Evolutionary conservation across 495 filamentous ascomycete species (phyloP), one percentile per base, ranked within the genome.

Genomic region (Friedmanniomyces endolithicus): DNA sequence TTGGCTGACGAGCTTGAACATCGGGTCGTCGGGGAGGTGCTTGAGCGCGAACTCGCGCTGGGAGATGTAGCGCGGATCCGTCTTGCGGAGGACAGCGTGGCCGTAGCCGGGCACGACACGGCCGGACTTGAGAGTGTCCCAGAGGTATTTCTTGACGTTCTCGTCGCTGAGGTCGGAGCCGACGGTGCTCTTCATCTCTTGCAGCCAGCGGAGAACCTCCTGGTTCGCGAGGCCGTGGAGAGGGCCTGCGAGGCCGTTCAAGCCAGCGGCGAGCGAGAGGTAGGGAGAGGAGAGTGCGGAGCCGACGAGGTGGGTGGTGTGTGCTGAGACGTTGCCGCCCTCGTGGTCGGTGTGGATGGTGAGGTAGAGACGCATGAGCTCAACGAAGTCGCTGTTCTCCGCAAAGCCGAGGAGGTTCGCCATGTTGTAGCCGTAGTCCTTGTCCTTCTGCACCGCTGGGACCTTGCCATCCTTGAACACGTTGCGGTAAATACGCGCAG

Each of bases 381-480:
- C 92, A 70, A 98, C 80, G 67, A 98, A 98, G 77, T 96, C 92
- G 65, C 82, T 83, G 81, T 97, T 97, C 63, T 83, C 83, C 63
- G 82, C 86, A 72, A 90, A 97, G 64, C 92, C 92, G 60, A 98
- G 86, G 80, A 92, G 88, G 82, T 96, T 96, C 70, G 92, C 88
- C 68, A 96, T 85, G 83, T 98, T 98, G 86, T 81, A 98, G 65
- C 79, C 76, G 74, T 95, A 98, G 66, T 98, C 92, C 86, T 95
- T 88, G 75, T 97, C 90, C 78, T 92, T 88, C 78, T 97, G 82
- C 65, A 96, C 81, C 35, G 90, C 65, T 41, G 87, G 84, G 59
- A 98, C 92, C 81, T 97, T 97, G 76, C 92, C 92, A 69, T 94
- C 94, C 78, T 96, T 95, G 87, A 88, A 98, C 68, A 97, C 84